Base-by-base conservation (phyloP, 257 asterid species). In the Solanum stenotomum region DNA sequence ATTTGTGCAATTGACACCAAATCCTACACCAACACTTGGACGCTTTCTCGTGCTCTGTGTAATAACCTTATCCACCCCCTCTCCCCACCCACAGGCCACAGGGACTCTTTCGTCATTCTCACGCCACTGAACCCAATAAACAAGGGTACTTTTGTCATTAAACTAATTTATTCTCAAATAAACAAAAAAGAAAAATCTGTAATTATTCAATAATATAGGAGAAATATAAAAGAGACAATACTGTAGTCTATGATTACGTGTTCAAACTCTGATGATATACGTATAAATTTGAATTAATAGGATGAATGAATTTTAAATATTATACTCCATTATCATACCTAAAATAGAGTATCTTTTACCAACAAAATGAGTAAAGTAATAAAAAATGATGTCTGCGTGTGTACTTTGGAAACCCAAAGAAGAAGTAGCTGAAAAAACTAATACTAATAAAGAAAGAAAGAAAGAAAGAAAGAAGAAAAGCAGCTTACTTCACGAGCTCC, bases 401-500 rank as follows among this genome's bases (percentile, higher is more conserved):
- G 42, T 29, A 18, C 52, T 49, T 29, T 65, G 89, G 91, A 90
- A 91, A 87, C 82, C 85, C 87, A 87, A 76, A 85, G 90, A 79
- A 88, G 84, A 49, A 87, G 89, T 87, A 34, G 76, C 65, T 56
- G 87, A 87, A 56, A 20, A 56, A 56, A 56, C 65, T 56, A 49
- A 14, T 49, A 49, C 22, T 49, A 49, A 0, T 49, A 52, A 52
- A 74, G 89, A 72, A 88, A 74, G 88, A 16, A 79, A 78, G 27
- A 78, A 40, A 78, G 61, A 77, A 77, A 77, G 76, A 89, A 71
- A 81, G 83, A 89, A 71, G 88, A 89, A 91, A 92, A 90, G 90
- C 89, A 87, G 89, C 85, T 89, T 46, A 79, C 88, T 85, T 94
- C 95, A 93, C 94, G 94, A 92, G 95, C 92, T 87, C 88, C 71